Evolutionary conservation across 2,329 filamentous ascomycete genomes (phyloP), one percentile per base, ranked within the genome.

Genomic region (Calonectria pseudoreteaudii): DNA sequence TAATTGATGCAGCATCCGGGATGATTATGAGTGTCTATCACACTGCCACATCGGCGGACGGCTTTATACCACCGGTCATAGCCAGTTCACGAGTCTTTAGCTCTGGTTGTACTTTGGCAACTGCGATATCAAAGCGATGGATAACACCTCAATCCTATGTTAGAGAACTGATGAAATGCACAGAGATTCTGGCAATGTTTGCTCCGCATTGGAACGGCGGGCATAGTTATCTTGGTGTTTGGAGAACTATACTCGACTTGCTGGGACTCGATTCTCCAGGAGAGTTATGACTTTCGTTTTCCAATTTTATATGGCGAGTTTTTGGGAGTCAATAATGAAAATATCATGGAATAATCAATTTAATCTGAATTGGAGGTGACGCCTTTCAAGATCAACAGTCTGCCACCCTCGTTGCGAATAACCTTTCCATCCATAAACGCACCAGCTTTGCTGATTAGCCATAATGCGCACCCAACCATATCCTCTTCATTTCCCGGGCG

Each of bases 361-460:
- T 50, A 66, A 44, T 66, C 62, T 13, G 62, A 47, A 18, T 66
- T 66, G 20, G 62, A 66, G 8, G 62, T 66, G 14, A 66, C 62
- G 8, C 62, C 62, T 36, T 66, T 66, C 4, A 66, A 28, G 20
- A 66, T 50, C 36, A 66, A 18, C 9, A 66, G 10, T 7, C 62
- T 44, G 1, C 62, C 62, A 11, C 62, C 62, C 20, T 66, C 62
- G 13, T 49, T 66, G 18, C 62, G 62, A 26, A 66, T 36, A 20
- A 66, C 62, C 20, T 66, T 66, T 31, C 62, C 62, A 18, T 66
- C 62, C 62, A 66, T 66, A 18, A 66, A 66, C 7, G 62, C 38
- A 2, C 62, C 62, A 3, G 62, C 62, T 50, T 66, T 66, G 28
- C 62, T 66, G 13, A 66, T 66, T 10, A 66, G 28, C 62, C 62